Conservation (phyloP, 139 green algal species). For the Chlorella ohadii region DNA sequence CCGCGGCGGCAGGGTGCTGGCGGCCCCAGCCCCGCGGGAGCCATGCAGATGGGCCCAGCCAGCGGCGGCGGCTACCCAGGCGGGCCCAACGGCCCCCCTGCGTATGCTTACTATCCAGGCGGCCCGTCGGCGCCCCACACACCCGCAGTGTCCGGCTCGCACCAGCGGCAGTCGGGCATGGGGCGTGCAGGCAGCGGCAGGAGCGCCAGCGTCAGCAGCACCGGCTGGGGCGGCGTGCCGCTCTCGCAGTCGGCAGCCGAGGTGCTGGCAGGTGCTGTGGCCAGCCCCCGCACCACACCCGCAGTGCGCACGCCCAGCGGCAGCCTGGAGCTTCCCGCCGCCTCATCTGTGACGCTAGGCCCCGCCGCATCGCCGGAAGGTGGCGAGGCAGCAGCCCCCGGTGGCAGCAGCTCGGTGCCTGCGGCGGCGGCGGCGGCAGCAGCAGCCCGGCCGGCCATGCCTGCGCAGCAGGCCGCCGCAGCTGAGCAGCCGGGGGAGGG, state of each 20-base stretch:
- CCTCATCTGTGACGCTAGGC: background rate
- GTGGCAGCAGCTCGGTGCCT: background rate
- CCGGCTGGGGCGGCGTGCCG: conserved; percentile 33
- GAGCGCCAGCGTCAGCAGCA: conserved; percentile 13
- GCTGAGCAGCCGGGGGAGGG: background rate
- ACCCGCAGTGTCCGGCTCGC: background rate
- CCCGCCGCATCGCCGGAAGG: background rate
- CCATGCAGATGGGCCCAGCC: background rate
- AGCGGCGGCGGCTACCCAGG: background rate
- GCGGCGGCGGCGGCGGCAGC: background rate
- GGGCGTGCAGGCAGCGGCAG: background rate
- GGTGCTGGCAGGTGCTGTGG: background rate
- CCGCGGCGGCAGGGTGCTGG: background rate
- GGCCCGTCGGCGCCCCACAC: background rate
- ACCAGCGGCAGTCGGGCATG: background rate
- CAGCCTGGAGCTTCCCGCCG: background rate
- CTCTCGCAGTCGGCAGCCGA: conserved; percentile 23
- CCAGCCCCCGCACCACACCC: background rate
- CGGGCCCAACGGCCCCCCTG: background rate
- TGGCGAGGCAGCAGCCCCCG: background rate
- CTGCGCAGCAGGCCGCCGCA: background rate
- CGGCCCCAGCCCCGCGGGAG: background rate
- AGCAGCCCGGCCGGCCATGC: background rate
- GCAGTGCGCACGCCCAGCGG: background rate
- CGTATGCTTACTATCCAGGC: background rate